These are phyloP conservation scores for Lactarius hengduanensis DNA, from an alignment of 768 basidiomycete genomes.

Conservation along the genomic window DNA sequence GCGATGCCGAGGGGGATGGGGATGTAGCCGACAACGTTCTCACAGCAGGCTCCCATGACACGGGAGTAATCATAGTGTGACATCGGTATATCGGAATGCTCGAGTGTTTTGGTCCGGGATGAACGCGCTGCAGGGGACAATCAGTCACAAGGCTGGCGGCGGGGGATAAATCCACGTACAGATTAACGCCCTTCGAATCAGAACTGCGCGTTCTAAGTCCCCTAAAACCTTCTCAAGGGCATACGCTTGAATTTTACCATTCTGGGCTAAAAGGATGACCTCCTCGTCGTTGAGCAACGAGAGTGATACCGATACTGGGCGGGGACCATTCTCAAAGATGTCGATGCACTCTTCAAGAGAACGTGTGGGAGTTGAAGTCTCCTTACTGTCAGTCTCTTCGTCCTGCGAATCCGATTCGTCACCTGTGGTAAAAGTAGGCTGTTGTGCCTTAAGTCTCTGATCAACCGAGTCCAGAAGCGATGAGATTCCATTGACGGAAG, in stretches of 20 bases:
- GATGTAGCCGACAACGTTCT: slow-evolving; percentile 97
- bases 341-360: slow-evolving; percentile 75
- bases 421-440: slow-evolving; percentile 29
- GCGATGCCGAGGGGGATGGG: slow-evolving; percentile 96
- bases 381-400: slow-evolving; percentile 26
- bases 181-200: slow-evolving; percentile 82
- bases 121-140: slow-evolving; percentile 61
- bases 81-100: slow-evolving; percentile 79
- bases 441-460: slow-evolving; percentile 44
- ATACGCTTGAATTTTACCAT: slow-evolving; percentile 93
- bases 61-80: slow-evolving; percentile 88
- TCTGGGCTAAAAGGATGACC: slow-evolving; percentile 81
- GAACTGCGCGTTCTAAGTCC: slow-evolving; percentile 83
- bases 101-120: slow-evolving; percentile 79
- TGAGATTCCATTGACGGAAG: slow-evolving; percentile 34
- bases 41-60: slow-evolving; percentile 96
- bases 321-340: slow-evolving; percentile 72
- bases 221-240: slow-evolving; percentile 94
- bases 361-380: slow-evolving; percentile 37
- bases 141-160: slow-evolving; percentile 11
- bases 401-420: slow-evolving; percentile 31
- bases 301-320: slow-evolving; percentile 55
- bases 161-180: slow-evolving; percentile 54
- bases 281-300: slow-evolving; percentile 85
- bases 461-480: slow-evolving; percentile 61